phyloP scores from a whole-genome alignment of 2,329 filamentous ascomycete species.

The Ceratocystis albifundus region DNA sequence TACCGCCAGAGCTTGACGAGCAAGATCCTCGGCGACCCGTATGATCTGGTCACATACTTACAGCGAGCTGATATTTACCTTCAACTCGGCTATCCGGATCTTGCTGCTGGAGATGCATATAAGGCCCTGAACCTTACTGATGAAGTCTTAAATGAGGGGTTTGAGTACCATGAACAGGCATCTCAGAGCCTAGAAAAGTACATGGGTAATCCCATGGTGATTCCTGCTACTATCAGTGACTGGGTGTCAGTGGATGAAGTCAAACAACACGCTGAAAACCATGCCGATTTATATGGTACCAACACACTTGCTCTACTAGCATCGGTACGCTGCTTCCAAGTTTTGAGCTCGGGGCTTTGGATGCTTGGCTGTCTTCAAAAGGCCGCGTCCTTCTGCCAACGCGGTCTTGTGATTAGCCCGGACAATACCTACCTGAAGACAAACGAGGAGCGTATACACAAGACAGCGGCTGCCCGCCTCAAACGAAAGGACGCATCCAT shows the following conservation, averaged over 20 bases:
- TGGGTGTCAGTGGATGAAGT: constrained; percentile 33
- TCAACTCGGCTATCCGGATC: constrained; percentile 72
- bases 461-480: constrained; percentile 40
- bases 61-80: constrained; percentile 61
- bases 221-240: constrained; percentile 38
- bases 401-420: constrained; percentile 46
- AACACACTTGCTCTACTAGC: constrained; percentile 36
- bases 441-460: constrained; percentile 43
- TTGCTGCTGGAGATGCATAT: constrained; percentile 83
- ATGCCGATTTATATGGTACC: background rate
- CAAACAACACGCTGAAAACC: background rate
- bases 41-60: constrained; percentile 53
- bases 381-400: constrained; percentile 52
- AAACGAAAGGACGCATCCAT: constrained; percentile 38
- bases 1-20: constrained; percentile 48
- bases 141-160: constrained; percentile 63
- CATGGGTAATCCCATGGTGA: constrained; percentile 27
- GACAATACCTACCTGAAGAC: constrained; percentile 45
- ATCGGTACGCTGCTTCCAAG: constrained; percentile 44
- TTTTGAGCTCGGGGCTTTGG: constrained; percentile 46
- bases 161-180: constrained; percentile 68
- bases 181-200: constrained; percentile 38
- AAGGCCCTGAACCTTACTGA: constrained; percentile 78
- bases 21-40: constrained; percentile 40
- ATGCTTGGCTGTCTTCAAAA: constrained; percentile 58